Conservation (phyloP, 108 stramenopile genomes). For the Cyclotella atomus region DNA sequence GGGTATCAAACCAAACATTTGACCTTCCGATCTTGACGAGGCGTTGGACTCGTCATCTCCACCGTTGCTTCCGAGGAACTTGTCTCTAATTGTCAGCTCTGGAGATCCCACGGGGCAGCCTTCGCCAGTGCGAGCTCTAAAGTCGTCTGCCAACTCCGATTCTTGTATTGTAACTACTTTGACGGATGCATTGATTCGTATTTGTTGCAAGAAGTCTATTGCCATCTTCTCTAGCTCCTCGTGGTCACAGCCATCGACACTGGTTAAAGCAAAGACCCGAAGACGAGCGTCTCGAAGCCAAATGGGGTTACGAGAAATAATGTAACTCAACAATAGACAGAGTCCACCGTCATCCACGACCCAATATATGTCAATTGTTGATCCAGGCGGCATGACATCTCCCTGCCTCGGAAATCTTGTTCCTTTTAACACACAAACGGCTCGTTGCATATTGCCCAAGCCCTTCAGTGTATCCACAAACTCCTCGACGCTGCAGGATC, state of each 20-base stretch:
- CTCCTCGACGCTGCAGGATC: constrained; percentile 29
- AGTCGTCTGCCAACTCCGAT: constrained; percentile 35
- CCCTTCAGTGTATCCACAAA: constrained; percentile 53
- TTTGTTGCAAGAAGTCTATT: constrained; percentile 30
- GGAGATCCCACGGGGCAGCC: constrained; percentile 8
- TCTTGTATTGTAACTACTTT: constrained; percentile 43
- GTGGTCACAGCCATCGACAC: constrained; percentile 30
- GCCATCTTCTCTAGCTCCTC: constrained; percentile 24
- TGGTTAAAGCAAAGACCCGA: constrained; percentile 57
- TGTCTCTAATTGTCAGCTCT: constrained; percentile 20
- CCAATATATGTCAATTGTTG: constrained; percentile 84
- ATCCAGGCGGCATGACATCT: constrained; percentile 13
- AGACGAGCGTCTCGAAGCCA: constrained; percentile 52
- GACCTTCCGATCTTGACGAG: constrained; percentile 3
- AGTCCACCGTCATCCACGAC: constrained; percentile 75
- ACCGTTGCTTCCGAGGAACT: background rate
- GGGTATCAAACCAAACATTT: constrained; percentile 11
- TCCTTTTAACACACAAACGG: constrained; percentile 54
- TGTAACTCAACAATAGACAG: constrained; percentile 69
- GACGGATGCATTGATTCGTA: constrained; percentile 48
- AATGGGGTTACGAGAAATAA: constrained; percentile 57
- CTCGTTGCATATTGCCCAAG: constrained; percentile 49
- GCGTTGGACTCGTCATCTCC: constrained; percentile 10
- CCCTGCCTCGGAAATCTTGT: constrained; percentile 15
- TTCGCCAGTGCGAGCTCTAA: constrained; percentile 15